phyloP scores from a whole-genome alignment of 139 green algal species.

The Closterium sp. region DNA sequence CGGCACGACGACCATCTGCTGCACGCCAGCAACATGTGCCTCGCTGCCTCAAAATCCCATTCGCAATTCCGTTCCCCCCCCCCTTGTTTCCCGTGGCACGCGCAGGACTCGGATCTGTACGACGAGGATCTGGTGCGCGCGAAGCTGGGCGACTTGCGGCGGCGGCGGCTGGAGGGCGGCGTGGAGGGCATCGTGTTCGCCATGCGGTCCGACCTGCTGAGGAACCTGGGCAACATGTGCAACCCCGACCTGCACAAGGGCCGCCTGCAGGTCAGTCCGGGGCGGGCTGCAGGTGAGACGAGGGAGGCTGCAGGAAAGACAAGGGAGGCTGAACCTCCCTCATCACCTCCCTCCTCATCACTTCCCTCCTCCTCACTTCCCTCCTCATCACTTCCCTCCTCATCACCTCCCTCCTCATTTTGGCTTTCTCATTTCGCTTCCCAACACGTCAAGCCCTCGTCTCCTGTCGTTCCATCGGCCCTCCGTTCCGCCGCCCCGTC shows the following conservation, averaged over 20 bases:
- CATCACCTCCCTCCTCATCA: neutral
- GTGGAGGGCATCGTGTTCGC: slow-evolving; percentile 82
- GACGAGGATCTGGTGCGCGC: slow-evolving; percentile 79
- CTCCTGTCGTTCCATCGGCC: neutral
- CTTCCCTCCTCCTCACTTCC: neutral
- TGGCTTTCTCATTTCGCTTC: too few relatives aligned
- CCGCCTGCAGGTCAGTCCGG: slow-evolving; percentile 17
- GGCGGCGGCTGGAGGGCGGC: slow-evolving; percentile 52
- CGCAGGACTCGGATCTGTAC: slow-evolving; percentile 61
- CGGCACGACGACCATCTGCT: too few relatives aligned
- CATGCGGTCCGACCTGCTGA: slow-evolving; percentile 86
- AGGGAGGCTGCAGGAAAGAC: neutral
- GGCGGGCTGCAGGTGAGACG: slow-evolving; percentile 14
- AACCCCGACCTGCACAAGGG: slow-evolving; percentile 53
- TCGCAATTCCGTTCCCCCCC: too few relatives aligned
- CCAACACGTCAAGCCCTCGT: too few relatives aligned
- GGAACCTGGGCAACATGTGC: slow-evolving; percentile 92
- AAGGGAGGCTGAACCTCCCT: neutral
- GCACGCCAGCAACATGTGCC: too few relatives aligned
- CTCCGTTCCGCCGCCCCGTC: neutral
- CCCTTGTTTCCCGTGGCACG: neutral
- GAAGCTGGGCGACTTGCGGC: slow-evolving; percentile 55
- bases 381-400: neutral
- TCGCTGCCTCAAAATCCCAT: too few relatives aligned
- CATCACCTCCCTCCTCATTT: neutral